Conservation (phyloP, 176 grass and related monocot species). For the Dactylis glomerata region DNA sequence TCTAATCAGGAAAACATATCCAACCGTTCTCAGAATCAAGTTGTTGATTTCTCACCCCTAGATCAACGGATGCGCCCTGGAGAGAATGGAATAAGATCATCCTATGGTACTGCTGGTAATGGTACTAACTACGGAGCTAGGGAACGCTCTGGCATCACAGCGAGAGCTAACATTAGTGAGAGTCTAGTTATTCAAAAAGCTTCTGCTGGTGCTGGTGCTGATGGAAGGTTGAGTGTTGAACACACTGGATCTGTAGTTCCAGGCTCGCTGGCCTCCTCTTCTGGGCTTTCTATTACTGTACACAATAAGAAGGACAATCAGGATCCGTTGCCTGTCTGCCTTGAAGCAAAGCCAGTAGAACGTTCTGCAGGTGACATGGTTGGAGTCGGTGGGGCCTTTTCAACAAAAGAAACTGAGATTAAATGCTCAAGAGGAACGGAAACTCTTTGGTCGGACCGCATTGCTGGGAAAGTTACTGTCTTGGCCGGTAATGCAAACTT, state of each 20-base stretch:
- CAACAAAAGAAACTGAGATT: conserved; percentile 79
- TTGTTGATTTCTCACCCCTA: conserved; percentile 60
- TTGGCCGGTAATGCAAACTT: conserved; percentile 95
- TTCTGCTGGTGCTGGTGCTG: conserved; percentile 27
- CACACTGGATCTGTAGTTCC: conserved; percentile 49
- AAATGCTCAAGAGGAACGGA: conserved; percentile 65
- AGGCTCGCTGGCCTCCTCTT: conserved; percentile 27
- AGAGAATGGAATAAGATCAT: conserved; percentile 50
- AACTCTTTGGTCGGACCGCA: conserved; percentile 84
- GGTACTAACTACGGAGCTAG: conserved; percentile 56
- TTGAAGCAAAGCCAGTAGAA: conserved; percentile 81
- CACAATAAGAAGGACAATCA: conserved; percentile 55
- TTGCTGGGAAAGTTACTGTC: conserved; percentile 84
- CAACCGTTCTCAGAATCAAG: conserved; percentile 44
- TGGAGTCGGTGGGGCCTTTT: conserved; percentile 52
- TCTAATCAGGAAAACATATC: conserved; percentile 68
- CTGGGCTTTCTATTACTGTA: conserved; percentile 55
- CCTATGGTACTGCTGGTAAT: conserved; percentile 46
- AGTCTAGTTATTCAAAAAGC: conserved; percentile 84
- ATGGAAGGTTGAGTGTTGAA: conserved; percentile 63
- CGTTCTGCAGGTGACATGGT: conserved; percentile 60
- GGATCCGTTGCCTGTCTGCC: conserved; percentile 50
- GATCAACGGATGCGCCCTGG: conserved; percentile 45
- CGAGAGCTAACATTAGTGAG: conserved; percentile 78
- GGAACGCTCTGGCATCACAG: conserved; percentile 67